These are phyloP conservation scores for Setomelanomma holmii DNA, from an alignment of 2,329 filamentous ascomycete genomes.

Conservation along the genomic window DNA sequence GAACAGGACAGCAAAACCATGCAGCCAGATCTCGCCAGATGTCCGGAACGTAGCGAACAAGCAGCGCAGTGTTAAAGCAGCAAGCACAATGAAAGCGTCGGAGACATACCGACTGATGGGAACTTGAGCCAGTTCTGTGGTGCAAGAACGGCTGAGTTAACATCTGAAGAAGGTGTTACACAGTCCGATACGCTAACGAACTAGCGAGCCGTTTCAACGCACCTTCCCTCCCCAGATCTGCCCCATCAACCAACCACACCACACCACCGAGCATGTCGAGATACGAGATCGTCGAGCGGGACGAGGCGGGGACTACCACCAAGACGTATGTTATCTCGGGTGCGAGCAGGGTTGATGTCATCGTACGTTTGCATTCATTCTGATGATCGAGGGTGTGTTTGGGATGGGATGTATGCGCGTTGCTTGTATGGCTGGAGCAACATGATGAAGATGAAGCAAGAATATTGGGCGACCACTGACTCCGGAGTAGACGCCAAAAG, in stretches of 20 bases:
- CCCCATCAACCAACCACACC: neutral
- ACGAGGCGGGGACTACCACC: slow-evolving; percentile 59
- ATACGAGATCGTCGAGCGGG: slow-evolving; percentile 47
- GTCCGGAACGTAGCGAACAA: neutral
- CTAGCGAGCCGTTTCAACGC: neutral
- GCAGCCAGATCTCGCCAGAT: neutral
- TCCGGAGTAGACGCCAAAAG: slow-evolving; percentile 5
- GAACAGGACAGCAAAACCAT: neutral
- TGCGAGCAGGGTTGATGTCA: slow-evolving; percentile 54
- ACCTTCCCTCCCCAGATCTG: neutral
- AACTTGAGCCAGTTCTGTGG: too few relatives aligned
- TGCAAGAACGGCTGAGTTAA: too few relatives aligned
- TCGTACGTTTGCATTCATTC: slow-evolving; percentile 42
- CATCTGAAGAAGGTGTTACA: neutral
- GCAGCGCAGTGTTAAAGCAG: neutral
- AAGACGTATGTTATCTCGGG: slow-evolving; percentile 57
- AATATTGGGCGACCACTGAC: neutral
- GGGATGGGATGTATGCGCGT: neutral
- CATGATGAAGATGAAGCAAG: neutral
- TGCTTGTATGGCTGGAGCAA: neutral
- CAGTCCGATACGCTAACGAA: neutral
- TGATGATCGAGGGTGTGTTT: neutral
- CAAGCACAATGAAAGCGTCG: too few relatives aligned
- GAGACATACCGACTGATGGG: too few relatives aligned
- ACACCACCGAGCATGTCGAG: slow-evolving; percentile 13